These are phyloP conservation scores for Botrytis deweyae DNA, from an alignment of 2,329 filamentous ascomycete genomes.

Conservation along the genomic window DNA sequence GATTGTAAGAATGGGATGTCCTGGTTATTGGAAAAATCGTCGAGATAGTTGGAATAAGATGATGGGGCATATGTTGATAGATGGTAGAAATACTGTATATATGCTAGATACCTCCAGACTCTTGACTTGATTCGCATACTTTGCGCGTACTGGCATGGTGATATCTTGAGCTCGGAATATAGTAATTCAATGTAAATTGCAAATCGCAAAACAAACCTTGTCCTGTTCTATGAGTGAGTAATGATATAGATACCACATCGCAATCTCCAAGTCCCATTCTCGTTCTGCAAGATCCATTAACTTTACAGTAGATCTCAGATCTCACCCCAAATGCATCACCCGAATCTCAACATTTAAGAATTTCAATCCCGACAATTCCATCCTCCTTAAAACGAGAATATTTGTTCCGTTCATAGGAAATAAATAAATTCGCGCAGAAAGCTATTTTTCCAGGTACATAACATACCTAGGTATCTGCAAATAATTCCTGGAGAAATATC, in stretches of 20 bases:
- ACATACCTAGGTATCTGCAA: not conserved
- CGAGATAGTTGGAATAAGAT: not conserved
- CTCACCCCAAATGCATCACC: not conserved
- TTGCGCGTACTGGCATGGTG: not conserved
- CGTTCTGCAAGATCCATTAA: not conserved
- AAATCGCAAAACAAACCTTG: not conserved
- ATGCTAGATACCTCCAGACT: not conserved
- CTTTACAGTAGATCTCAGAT: not conserved
- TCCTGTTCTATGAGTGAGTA: not conserved
- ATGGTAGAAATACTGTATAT: not conserved
- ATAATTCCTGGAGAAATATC: not conserved
- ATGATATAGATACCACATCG: not conserved
- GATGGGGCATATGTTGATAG: not conserved
- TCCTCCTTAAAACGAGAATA: accelerated
- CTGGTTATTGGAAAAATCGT: slow-evolving; percentile 1
- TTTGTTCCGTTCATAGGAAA: not conserved
- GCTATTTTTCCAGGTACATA: not conserved
- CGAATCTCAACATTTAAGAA: not conserved
- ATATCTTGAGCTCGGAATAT: not conserved
- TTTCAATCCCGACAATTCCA: not conserved
- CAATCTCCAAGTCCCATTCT: not conserved
- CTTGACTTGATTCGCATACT: not conserved
- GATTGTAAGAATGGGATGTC: slow-evolving; percentile 5
- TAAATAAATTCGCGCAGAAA: not conserved
- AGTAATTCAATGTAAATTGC: no score